Percentiles rank a stretch among this genome's conserved stretches.
Evolutionary conservation across 2,329 filamentous ascomycete species (phyloP).

Genomic region (Fusarium agapanthi): DNA sequence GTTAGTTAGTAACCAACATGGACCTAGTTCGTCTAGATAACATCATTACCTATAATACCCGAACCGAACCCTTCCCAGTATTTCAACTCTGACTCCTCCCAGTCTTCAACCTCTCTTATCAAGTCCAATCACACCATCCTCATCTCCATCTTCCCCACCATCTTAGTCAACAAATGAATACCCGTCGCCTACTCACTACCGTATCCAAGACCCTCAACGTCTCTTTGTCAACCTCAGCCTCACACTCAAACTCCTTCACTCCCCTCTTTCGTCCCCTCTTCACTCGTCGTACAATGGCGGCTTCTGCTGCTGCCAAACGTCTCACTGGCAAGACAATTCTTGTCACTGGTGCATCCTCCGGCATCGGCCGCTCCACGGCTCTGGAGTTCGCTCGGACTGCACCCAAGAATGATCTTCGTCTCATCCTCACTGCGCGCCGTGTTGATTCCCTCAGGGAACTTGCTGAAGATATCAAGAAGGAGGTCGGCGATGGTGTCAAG

Average conservation of each 20-base stretch:
- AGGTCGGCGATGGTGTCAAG: conserved; percentile 82
- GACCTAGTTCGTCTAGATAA: not conserved
- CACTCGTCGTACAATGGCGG: conserved; percentile 54
- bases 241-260: not conserved
- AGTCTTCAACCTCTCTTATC: not conserved
- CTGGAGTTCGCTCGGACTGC: conserved; percentile 91
- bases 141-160: conserved; percentile 21
- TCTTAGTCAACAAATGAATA: conserved; percentile 33
- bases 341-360: conserved; percentile 91
- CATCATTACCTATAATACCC: not conserved
- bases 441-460: conserved; percentile 80
- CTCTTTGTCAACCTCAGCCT: conserved; percentile 14
- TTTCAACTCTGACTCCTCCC: not conserved
- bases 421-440: conserved; percentile 89
- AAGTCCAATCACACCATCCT: conserved; percentile 25
- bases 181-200: conserved; percentile 27
- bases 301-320: conserved; percentile 76
- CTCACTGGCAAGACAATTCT: conserved; percentile 93
- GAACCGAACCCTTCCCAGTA: not conserved
- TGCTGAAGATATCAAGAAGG: conserved; percentile 76
- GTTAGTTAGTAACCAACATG: not conserved
- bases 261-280: conserved; percentile 10
- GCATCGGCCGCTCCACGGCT: conserved; percentile 86
- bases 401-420: conserved; percentile 77
- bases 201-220: conserved; percentile 25